A percentile compares a stretch with the other conserved stretches of the same genome.
phyloP scores from a whole-genome alignment of 73 alveolate genomes.

The Symbiodinium pilosum region DNA sequence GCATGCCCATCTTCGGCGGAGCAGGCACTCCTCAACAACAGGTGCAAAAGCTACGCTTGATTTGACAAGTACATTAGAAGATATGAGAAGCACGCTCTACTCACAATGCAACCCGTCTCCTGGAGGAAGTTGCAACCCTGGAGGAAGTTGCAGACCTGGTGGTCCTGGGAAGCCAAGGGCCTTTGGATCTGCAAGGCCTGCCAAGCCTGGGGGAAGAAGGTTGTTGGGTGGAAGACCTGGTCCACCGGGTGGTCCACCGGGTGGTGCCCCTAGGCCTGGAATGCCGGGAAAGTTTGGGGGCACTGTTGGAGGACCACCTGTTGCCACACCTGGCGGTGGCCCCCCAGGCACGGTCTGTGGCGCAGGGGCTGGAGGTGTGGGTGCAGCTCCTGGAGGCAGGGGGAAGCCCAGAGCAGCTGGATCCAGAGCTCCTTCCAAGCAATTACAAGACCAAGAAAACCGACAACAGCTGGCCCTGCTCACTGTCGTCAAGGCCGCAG shows the following conservation, averaged over 20 bases:
- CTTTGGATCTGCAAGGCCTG: background rate
- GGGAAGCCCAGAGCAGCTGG: conserved; percentile 70
- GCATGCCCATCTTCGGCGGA: background rate
- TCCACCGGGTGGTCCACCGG: background rate
- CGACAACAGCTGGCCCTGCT: too few relatives aligned
- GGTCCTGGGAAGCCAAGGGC: conserved; percentile 29
- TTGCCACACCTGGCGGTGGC: background rate
- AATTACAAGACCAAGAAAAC: too few relatives aligned
- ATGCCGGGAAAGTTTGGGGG: background rate
- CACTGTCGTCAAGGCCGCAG: background rate
- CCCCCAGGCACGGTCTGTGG: background rate
- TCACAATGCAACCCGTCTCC: too few relatives aligned
- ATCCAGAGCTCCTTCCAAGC: conserved; percentile 58
- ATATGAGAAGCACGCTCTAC: background rate
- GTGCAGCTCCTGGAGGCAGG: conserved; percentile 46
- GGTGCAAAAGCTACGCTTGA: background rate
- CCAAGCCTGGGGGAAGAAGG: conserved; percentile 2
- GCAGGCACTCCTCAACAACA: background rate
- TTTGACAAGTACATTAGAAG: too few relatives aligned
- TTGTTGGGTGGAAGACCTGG: conserved; percentile 4
- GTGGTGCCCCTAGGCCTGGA: background rate
- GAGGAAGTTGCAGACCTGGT: conserved; percentile 13
- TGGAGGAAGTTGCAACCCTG: conserved; percentile 33
- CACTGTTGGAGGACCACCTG: background rate
- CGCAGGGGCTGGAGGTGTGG: background rate